Evolutionary conservation across 2,329 filamentous ascomycete genomes (phyloP).

Genomic region (Xylaria sp.): DNA sequence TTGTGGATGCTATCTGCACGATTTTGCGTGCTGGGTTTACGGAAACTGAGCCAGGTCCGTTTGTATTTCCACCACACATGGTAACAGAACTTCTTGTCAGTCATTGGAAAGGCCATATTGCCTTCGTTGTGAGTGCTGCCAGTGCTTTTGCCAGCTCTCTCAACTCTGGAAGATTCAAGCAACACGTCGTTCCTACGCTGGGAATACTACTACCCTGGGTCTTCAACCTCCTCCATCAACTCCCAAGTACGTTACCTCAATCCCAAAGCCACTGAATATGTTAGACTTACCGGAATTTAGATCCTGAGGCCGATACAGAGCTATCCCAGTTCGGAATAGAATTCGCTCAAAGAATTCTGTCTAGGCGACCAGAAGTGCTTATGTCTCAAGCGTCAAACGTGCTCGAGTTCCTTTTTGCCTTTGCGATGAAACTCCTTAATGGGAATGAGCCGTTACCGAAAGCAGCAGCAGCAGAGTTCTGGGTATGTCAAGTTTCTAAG

Average conservation of each 20-base stretch:
- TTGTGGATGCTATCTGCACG: constrained; percentile 76
- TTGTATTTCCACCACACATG: constrained; percentile 74
- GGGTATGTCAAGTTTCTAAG: constrained; percentile 61
- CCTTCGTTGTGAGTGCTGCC: constrained; percentile 75
- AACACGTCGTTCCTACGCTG: constrained; percentile 60
- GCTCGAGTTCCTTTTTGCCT: constrained; percentile 75
- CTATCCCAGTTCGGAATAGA: constrained; percentile 79
- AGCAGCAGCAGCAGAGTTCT: constrained; percentile 77
- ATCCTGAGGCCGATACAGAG: constrained; percentile 73
- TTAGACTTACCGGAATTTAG: constrained; percentile 43
- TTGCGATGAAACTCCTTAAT: constrained; percentile 75
- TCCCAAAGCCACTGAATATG: background rate
- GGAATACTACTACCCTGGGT: constrained; percentile 69
- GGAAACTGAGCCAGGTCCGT: constrained; percentile 78
- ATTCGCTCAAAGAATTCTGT: constrained; percentile 72
- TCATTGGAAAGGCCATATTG: constrained; percentile 70
- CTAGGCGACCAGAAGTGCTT: constrained; percentile 69
- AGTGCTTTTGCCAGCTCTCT: constrained; percentile 75
- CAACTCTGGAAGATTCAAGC: constrained; percentile 54
- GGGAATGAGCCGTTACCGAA: constrained; percentile 81
- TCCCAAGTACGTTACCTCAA: constrained; percentile 59
- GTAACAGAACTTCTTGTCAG: constrained; percentile 74
- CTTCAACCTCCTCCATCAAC: constrained; percentile 67
- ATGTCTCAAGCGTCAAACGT: constrained; percentile 67
- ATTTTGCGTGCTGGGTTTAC: constrained; percentile 80